Percentiles rank a stretch among this genome's conserved stretches.
Conservation (phyloP, 2,329 filamentous ascomycete species). For the Cytospora mali region DNA sequence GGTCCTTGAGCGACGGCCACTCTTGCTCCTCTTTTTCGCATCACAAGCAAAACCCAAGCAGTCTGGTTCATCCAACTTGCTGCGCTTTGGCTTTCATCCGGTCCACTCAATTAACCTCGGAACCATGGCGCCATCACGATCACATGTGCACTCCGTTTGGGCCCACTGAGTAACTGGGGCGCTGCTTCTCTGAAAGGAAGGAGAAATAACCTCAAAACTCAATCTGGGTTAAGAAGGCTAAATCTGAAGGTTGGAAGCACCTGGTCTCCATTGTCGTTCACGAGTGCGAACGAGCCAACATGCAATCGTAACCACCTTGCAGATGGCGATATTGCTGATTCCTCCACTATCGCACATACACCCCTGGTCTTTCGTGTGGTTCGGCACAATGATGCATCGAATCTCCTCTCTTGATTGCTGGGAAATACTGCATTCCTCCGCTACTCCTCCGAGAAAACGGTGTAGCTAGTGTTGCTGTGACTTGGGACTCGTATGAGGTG, state of each 20-base stretch:
- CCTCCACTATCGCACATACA: not conserved
- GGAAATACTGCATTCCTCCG: not conserved
- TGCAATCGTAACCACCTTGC: not conserved
- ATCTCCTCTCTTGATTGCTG: not conserved
- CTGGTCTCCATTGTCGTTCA: too few species aligned
- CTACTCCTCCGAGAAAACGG: not conserved
- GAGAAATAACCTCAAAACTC: not conserved
- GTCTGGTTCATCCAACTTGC: not conserved
- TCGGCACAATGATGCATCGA: constrained; percentile 26
- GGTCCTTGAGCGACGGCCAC: too few species aligned
- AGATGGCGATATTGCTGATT: not conserved
- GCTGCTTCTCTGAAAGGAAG: not conserved
- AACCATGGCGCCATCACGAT: not conserved
- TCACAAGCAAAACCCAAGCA: not conserved
- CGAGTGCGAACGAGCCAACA: not conserved
- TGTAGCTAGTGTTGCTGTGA: not conserved
- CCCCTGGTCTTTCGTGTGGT: not conserved
- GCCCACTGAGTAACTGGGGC: not conserved
- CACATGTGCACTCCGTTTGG: not conserved
- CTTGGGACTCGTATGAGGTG: not conserved
- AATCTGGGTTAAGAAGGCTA: not conserved
- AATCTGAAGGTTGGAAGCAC: not conserved
- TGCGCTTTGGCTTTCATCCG: not conserved
- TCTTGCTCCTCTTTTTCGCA: not conserved
- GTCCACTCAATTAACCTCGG: not conserved